phyloP scores from a whole-genome alignment of 441 rosid species.

The Mallotus japonicus region DNA sequence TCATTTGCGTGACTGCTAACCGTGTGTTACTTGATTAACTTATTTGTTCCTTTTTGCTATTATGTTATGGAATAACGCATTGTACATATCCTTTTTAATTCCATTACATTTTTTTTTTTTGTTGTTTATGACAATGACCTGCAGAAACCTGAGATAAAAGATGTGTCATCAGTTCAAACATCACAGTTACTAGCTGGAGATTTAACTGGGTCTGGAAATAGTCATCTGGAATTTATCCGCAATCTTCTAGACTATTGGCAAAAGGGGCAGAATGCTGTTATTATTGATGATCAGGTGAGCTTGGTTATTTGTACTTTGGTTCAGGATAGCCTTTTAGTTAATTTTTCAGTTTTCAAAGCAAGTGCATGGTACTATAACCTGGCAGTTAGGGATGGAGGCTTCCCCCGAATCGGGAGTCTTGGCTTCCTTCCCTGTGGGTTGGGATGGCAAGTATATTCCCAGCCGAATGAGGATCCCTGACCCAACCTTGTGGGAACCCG shows the following conservation, averaged over 20 bases:
- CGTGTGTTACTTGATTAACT: background rate
- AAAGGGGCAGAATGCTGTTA: slow-evolving; percentile 39
- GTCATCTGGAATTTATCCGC: slow-evolving; percentile 30
- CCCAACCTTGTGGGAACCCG: too few relatives aligned
- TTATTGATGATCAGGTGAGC: slow-evolving; percentile 51
- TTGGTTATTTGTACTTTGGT: slow-evolving; percentile 14
- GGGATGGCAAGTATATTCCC: background rate
- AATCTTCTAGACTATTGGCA: slow-evolving; percentile 36
- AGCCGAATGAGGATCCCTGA: too few relatives aligned
- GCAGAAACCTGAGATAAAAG: slow-evolving; percentile 31
- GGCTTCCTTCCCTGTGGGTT: background rate
- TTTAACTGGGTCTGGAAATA: slow-evolving; percentile 21
- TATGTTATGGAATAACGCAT: background rate
- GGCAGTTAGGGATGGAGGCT: background rate
- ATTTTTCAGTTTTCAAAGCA: background rate
- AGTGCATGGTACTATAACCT: slow-evolving; percentile 1
- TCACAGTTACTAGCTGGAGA: slow-evolving; percentile 30
- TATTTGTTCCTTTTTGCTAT: background rate
- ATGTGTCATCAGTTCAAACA: slow-evolving; percentile 17
- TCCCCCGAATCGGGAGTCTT: background rate
- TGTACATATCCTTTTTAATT: background rate
- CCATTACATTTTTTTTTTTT: background rate
- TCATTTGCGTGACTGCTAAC: background rate
- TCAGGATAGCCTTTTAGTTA: background rate
- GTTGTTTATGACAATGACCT: slow-evolving; percentile 22